Evolutionary conservation across 2,329 filamentous ascomycete genomes (phyloP).

Genomic region (Hymenoscyphus fructigenus): DNA sequence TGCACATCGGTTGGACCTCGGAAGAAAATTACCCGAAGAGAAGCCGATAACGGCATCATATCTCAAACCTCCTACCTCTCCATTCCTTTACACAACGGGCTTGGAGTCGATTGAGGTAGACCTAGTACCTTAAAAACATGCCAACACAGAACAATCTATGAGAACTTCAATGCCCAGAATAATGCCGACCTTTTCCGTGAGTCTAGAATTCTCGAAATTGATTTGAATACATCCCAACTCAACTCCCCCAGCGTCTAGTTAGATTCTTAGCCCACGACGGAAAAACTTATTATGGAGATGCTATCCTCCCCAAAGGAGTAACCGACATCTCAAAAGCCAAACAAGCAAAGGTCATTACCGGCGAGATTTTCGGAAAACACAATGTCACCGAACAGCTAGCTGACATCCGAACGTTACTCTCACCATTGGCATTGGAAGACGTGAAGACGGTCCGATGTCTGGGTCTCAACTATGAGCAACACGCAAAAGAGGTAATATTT

Average conservation of each 20-base stretch:
- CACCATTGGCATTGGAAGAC: constrained; percentile 62
- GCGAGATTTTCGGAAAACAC: constrained; percentile 65
- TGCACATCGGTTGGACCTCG: not conserved
- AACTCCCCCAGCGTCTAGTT: constrained; percentile 58
- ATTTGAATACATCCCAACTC: not conserved
- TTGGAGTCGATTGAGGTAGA: not conserved
- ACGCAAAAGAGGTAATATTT: constrained; percentile 62
- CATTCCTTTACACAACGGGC: not conserved
- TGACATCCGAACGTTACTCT: constrained; percentile 56
- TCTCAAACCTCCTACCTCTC: not conserved
- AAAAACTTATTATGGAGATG: constrained; percentile 70
- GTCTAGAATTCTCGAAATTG: constrained; percentile 20
- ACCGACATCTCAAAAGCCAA: constrained; percentile 60
- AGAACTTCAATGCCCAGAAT: constrained; percentile 10
- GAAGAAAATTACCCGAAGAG: not conserved
- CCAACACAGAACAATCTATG: not conserved
- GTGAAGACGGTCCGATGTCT: constrained; percentile 67
- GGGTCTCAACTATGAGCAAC: constrained; percentile 70
- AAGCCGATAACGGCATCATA: not conserved
- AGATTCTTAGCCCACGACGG: constrained; percentile 73
- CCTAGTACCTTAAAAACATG: not conserved
- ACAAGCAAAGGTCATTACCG: constrained; percentile 61
- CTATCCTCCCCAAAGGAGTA: constrained; percentile 61
- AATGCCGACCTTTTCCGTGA: constrained; percentile 49
- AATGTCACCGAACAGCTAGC: constrained; percentile 62